These are phyloP conservation scores for Pseudocercospora fijiensis DNA, from an alignment of 2,329 filamentous ascomycete genomes.

Conservation along the genomic window DNA sequence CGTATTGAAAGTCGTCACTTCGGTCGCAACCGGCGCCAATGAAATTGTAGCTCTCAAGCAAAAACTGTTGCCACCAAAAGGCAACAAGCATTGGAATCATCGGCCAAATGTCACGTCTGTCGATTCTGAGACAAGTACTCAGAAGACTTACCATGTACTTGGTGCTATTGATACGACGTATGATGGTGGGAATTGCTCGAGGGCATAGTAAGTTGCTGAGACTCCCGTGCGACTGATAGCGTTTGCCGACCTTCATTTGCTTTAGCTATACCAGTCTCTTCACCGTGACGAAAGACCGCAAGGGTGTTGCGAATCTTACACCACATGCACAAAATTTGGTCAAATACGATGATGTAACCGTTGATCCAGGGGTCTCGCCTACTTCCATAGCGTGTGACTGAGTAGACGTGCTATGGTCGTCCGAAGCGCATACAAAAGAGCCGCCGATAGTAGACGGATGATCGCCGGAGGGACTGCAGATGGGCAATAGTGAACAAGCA, in stretches of 20 bases:
- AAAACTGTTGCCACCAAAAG: constrained; percentile 12
- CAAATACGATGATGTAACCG: constrained; percentile 17
- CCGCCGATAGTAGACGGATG: too few relatives aligned
- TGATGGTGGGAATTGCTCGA: constrained; percentile 19
- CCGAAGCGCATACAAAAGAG: too few relatives aligned
- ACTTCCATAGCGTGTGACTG: constrained; percentile 15
- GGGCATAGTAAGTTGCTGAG: constrained; percentile 15
- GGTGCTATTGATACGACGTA: constrained; percentile 18
- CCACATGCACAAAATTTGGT: constrained; percentile 9
- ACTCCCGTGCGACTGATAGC: too few relatives aligned
- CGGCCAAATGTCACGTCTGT: constrained; percentile 16
- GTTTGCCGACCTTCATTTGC: background rate
- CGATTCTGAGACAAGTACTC: constrained; percentile 2
- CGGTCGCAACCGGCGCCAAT: constrained; percentile 12
- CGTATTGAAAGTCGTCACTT: constrained; percentile 16
- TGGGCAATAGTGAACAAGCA: too few relatives aligned
- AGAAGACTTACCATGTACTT: constrained; percentile 18
- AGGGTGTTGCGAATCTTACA: constrained; percentile 6
- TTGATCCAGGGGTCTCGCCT: constrained; percentile 11
- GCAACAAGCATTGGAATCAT: constrained; percentile 23
- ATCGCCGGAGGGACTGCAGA: too few relatives aligned
- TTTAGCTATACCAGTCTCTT: constrained; percentile 17
- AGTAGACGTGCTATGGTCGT: too few relatives aligned
- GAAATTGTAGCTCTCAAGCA: constrained; percentile 19
- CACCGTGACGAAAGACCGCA: constrained; percentile 13